These are phyloP conservation scores for Agaricus bisporus DNA, from an alignment of 768 basidiomycete species.

Conservation along the genomic window DNA sequence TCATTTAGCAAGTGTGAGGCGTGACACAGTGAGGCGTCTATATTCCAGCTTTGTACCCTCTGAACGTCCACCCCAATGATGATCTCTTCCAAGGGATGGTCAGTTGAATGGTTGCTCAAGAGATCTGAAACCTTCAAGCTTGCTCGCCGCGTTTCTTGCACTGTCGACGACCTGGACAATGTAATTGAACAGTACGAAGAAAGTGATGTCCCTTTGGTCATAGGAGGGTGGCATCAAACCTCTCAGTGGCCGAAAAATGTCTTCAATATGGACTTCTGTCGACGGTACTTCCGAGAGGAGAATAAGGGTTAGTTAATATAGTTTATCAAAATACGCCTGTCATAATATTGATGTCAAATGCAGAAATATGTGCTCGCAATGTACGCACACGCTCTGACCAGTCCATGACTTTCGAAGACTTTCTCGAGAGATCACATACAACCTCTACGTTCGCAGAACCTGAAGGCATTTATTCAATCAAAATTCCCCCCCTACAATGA, in stretches of 20 bases:
- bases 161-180: conserved; percentile 29
- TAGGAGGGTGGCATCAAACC: conserved; percentile 54
- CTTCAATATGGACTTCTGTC: conserved; percentile 55
- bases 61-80: neutral
- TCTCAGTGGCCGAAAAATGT: conserved; percentile 46
- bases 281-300: conserved; percentile 17
- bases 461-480: conserved; percentile 27
- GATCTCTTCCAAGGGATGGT: conserved; percentile 47
- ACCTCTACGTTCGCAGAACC: conserved; percentile 26
- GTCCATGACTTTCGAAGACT: conserved; percentile 43
- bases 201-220: conserved; percentile 54
- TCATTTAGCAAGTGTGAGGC: neutral
- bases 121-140: conserved; percentile 34
- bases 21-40: too few species aligned
- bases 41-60: too few species aligned
- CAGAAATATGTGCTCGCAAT: conserved; percentile 61
- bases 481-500: neutral
- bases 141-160: conserved; percentile 18
- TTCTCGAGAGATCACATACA: conserved; percentile 39
- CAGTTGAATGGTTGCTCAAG: conserved; percentile 32
- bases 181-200: conserved; percentile 41
- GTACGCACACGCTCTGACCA: conserved; percentile 52
- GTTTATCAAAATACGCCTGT: neutral
- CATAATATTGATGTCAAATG: neutral
- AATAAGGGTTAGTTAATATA: neutral